A percentile compares a stretch with the other conserved stretches of the same genome.
phyloP scores from a whole-genome alignment of 2,329 filamentous ascomycete genomes.

The Penicillium palitans region DNA sequence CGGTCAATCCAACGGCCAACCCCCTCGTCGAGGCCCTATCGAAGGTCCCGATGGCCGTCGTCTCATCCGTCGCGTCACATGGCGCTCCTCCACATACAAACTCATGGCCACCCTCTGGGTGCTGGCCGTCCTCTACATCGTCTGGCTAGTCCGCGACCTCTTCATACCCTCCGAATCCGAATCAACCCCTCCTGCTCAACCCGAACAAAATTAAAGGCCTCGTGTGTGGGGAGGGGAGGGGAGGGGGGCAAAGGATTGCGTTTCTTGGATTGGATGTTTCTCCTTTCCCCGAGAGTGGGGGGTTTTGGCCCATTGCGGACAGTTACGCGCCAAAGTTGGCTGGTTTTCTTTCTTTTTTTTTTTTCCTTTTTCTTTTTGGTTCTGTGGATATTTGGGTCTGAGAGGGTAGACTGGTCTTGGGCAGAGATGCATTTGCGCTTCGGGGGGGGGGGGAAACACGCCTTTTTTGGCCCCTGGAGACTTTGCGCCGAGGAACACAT shows the following conservation, averaged over 20 bases:
- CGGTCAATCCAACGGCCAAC: constrained; percentile 22
- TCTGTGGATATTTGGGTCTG: background rate
- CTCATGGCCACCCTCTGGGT: constrained; percentile 44
- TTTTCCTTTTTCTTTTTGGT: background rate
- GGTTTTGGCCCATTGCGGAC: background rate
- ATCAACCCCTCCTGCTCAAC: constrained; percentile 11
- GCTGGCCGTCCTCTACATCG: constrained; percentile 41
- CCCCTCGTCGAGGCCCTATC: constrained; percentile 39
- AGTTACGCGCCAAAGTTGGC: background rate
- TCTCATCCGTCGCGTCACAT: constrained; percentile 43
- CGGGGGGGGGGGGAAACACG: too few relatives aligned
- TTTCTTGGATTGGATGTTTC: background rate
- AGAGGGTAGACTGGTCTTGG: background rate
- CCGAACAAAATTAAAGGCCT: constrained; percentile 5
- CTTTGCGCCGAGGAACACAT: background rate
- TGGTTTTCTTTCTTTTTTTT: too few relatives aligned
- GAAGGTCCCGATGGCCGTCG: constrained; percentile 43
- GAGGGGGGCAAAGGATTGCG: background rate
- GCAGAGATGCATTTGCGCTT: background rate
- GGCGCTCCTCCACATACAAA: constrained; percentile 46
- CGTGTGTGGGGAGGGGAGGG: background rate
- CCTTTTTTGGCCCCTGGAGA: background rate
- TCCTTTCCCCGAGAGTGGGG: background rate
- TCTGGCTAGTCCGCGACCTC: constrained; percentile 43
- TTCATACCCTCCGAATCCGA: constrained; percentile 33